Conservation (phyloP, 306 rosid species). For the Acacia crassicarpa region DNA sequence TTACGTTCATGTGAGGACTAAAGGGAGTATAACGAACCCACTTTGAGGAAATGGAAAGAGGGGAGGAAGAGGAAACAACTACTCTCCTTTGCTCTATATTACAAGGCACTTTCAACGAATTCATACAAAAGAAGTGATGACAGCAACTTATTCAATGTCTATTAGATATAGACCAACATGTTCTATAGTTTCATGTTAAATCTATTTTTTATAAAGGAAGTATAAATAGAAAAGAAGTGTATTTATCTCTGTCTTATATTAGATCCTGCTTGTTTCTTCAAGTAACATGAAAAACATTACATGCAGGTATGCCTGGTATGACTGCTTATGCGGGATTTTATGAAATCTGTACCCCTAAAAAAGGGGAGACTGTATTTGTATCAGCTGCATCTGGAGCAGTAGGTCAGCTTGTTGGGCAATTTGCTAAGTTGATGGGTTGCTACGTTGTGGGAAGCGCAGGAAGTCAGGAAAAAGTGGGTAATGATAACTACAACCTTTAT, state of each 20-base stretch:
- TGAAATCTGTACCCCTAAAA: constrained; percentile 10
- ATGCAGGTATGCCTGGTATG: constrained; percentile 16
- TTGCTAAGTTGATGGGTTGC: constrained; percentile 3
- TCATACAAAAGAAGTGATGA: too few species aligned
- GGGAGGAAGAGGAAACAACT: too few species aligned
- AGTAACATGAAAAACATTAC: background rate
- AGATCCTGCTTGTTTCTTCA: background rate
- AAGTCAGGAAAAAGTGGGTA: constrained; percentile 4
- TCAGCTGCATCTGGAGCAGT: constrained; percentile 1
- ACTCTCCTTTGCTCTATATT: too few species aligned
- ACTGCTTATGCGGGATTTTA: constrained; percentile 10
- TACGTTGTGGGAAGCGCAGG: constrained; percentile 23
- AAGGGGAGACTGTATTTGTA: constrained; percentile 14
- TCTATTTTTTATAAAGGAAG: background rate
- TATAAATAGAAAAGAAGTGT: background rate
- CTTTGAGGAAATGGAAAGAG: too few species aligned
- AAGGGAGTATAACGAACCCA: too few species aligned
- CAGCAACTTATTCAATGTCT: background rate
- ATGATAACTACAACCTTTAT: background rate
- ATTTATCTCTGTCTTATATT: background rate
- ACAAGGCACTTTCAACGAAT: too few species aligned
- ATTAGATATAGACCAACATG: background rate
- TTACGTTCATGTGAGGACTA: too few species aligned
- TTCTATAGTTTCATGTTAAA: background rate
- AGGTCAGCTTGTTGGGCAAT: constrained; percentile 7